Evolutionary conservation across 2,329 filamentous ascomycete genomes (phyloP), one percentile per base, ranked within the genome.

Genomic region (Aspergillus persii): DNA sequence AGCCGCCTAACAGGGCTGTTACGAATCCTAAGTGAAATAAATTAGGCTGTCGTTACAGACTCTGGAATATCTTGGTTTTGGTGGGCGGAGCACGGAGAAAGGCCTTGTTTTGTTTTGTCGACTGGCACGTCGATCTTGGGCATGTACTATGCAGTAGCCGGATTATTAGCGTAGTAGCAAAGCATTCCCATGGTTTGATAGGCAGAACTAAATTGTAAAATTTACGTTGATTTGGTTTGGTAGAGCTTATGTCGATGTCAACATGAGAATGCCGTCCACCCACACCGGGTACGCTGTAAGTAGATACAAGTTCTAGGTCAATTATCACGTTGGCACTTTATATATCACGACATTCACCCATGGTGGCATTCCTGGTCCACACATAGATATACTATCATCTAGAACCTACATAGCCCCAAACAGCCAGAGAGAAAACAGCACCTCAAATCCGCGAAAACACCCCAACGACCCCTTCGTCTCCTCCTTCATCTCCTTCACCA

Each of bases 401-500:
- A 29, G 52, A 27, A 8, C 26, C 41, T 8, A 57, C 53, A 46
- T 49, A 30, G 49, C 18, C 8, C 11, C 31, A 2, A 33, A 46
- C 26, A 41, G 7, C 23, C 41, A 11, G 26, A 7, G 3, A 2
- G 15, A 23, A 5, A 55, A 49, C 48, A 36, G 30, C 9, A 39
- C n/a, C 29, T 65, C 60, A 86, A 61, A 84, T 82, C 75, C 83
- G 87, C 66, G 88, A 84, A 71, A 96, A 77, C 2, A 82, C 83
- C 67, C 81, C 70, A 96, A 76, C 5, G 84, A 85, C 51, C 80
- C 82, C 79, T 85, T 91, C 0, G 93, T 96, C 66, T 86, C 86
- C 50, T 81, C 80, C 67, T 84, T 84, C 7, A 84, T 87, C 67
- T 91, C 90, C 82, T 94, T 96, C 58, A 98, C 90, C 58, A 97